Conservation (phyloP, 805 yeast species). For the Pichia eremophila region DNA sequence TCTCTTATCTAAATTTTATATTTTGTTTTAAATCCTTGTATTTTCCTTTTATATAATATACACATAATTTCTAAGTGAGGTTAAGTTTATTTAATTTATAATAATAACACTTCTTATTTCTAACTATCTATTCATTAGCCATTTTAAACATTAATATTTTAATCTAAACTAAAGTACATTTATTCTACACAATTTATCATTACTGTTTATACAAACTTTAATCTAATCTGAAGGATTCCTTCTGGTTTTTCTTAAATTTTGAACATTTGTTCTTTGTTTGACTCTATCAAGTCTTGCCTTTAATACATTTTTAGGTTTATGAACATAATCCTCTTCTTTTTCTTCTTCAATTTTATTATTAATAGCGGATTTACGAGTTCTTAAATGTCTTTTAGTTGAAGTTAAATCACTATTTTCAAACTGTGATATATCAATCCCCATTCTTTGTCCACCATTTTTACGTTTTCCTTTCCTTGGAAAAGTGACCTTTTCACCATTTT, state of each 20-base stretch:
- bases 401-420: neutral
- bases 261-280: constrained; percentile 4
- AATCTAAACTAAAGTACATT: too few relatives aligned
- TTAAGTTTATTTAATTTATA: neutral
- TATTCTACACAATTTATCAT: neutral
- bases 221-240: neutral
- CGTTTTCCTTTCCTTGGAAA: neutral
- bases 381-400: neutral
- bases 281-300: constrained; percentile 6
- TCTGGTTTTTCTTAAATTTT: constrained; percentile 1
- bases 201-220: too few relatives aligned
- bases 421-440: constrained; percentile 5
- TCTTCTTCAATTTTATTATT: neutral
- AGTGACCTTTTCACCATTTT: neutral
- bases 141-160: neutral
- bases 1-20: neutral
- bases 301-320: neutral
- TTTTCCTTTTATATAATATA: constrained; percentile 8
- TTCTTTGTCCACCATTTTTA: neutral
- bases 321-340: neutral
- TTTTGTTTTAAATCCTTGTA: constrained; percentile 9
- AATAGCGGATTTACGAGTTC: neutral
- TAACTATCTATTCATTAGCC: neutral
- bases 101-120: neutral
- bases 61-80: constrained; percentile 1